Percentiles rank a stretch among this genome's conserved stretches.
These are phyloP conservation scores for Zoysia matrella DNA, from an alignment of 202 grass and related monocot genomes.

Conservation along the genomic window DNA sequence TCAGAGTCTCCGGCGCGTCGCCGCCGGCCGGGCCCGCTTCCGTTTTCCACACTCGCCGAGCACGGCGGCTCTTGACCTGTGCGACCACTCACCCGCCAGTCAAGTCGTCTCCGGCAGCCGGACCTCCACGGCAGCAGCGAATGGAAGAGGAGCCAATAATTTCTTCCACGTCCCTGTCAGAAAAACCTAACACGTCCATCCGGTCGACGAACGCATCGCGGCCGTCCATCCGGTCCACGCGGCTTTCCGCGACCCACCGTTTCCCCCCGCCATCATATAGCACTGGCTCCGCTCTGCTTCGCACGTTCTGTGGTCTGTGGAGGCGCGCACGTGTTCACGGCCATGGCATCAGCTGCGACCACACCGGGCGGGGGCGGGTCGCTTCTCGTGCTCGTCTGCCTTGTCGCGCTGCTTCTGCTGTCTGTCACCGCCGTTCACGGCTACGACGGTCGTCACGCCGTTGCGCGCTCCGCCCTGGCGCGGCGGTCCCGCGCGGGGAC, in stretches of 20 bases:
- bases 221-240: constrained; percentile 25
- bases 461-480: neutral
- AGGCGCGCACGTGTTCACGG: neutral
- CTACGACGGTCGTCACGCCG: constrained; percentile 15
- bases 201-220: neutral
- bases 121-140: too few relatives aligned
- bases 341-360: constrained; percentile 13
- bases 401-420: constrained; percentile 7
- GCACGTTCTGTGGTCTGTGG: too few relatives aligned
- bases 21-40: too few relatives aligned
- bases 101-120: constrained; percentile 26
- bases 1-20: too few relatives aligned
- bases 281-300: neutral
- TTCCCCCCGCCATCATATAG: neutral
- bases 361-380: neutral
- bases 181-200: constrained; percentile 24
- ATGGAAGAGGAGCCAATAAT: too few relatives aligned
- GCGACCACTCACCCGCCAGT: neutral
- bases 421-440: constrained; percentile 5
- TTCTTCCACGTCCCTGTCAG: neutral
- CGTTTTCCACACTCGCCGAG: constrained; percentile 11
- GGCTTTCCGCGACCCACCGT: neutral
- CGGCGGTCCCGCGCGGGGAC: constrained; percentile 13
- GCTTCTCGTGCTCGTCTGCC: neutral
- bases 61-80: constrained; percentile 40